These are phyloP conservation scores for Pythium catenulatum DNA, from an alignment of 352 stramenopile species.

Conservation along the genomic window DNA sequence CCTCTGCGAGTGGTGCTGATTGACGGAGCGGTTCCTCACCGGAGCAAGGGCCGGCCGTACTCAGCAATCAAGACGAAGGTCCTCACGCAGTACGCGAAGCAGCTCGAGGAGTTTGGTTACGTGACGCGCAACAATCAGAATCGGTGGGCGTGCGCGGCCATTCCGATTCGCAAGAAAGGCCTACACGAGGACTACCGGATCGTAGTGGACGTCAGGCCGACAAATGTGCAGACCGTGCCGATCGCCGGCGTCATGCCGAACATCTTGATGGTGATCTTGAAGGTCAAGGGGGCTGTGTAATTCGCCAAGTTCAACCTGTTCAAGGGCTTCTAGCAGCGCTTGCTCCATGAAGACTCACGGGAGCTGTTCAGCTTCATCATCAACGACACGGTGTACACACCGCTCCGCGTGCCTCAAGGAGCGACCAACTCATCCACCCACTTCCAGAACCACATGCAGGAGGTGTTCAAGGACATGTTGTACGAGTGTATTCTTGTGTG, in stretches of 20 bases:
- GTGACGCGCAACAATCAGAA: not conserved
- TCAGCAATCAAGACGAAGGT: not conserved
- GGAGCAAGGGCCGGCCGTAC: not conserved
- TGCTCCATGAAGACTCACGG: not conserved
- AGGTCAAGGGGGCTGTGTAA: not conserved
- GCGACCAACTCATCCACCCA: not conserved
- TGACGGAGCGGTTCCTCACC: not conserved
- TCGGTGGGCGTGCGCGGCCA: not conserved
- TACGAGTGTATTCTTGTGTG: not conserved
- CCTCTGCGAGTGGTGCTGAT: not conserved
- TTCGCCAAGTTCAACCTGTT: constrained; percentile 9
- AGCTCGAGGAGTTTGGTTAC: not conserved
- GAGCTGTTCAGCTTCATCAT: constrained; percentile 46
- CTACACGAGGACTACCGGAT: not conserved
- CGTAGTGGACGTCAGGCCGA: not conserved
- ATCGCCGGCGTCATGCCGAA: constrained; percentile 9
- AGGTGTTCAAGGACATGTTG: not conserved
- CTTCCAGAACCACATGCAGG: constrained; percentile 34
- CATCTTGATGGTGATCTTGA: not conserved
- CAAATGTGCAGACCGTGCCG: not conserved
- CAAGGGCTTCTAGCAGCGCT: constrained; percentile 44
- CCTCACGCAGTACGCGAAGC: not conserved
- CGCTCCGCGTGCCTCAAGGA: constrained; percentile 6
- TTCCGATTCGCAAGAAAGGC: not conserved
- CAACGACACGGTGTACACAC: constrained; percentile 24